A percentile compares a stretch with the other conserved stretches of the same genome.
Conservation (phyloP, 768 basidiomycete genomes). For the Phaeolepiota aurea region DNA sequence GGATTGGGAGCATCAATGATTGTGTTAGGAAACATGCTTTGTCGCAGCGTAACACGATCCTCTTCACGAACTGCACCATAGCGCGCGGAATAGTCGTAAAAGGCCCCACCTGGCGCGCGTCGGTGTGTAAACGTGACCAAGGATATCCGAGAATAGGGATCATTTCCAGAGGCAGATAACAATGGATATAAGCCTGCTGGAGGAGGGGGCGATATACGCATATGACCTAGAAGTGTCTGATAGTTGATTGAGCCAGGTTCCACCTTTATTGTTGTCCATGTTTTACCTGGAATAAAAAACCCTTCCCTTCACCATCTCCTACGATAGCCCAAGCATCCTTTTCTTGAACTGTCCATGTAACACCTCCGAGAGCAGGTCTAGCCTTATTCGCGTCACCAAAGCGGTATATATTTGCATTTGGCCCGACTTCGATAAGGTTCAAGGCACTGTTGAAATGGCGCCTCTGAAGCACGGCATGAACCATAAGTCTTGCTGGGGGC, state of each 20-base stretch:
- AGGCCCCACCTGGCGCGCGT: slow-evolving; percentile 51
- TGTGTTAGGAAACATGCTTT: slow-evolving; percentile 50
- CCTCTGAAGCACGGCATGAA: no score
- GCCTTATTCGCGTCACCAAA: slow-evolving; percentile 47
- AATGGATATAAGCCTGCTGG: slow-evolving; percentile 77
- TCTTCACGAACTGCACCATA: slow-evolving; percentile 86
- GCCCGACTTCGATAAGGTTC: slow-evolving; percentile 8
- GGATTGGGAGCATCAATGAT: slow-evolving; percentile 11
- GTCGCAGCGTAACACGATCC: slow-evolving; percentile 67
- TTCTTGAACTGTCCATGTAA: slow-evolving; percentile 53
- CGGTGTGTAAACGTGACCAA: slow-evolving; percentile 66
- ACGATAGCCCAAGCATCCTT: slow-evolving; percentile 73
- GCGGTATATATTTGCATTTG: slow-evolving; percentile 43
- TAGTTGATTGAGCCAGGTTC: neutral
- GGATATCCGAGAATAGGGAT: slow-evolving; percentile 42
- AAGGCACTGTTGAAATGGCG: no score
- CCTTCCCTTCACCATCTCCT: slow-evolving; percentile 56
- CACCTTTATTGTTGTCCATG: neutral
- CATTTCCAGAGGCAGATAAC: slow-evolving; percentile 30
- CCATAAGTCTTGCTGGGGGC: no score
- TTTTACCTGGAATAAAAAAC: slow-evolving; percentile 56
- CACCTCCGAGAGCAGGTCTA: slow-evolving; percentile 39
- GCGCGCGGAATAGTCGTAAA: slow-evolving; percentile 89
- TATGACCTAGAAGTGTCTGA: slow-evolving; percentile 63
- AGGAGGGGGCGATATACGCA: slow-evolving; percentile 57